phyloP scores from a whole-genome alignment of 2,329 filamentous ascomycete genomes.

The Alternaria tenuissima region DNA sequence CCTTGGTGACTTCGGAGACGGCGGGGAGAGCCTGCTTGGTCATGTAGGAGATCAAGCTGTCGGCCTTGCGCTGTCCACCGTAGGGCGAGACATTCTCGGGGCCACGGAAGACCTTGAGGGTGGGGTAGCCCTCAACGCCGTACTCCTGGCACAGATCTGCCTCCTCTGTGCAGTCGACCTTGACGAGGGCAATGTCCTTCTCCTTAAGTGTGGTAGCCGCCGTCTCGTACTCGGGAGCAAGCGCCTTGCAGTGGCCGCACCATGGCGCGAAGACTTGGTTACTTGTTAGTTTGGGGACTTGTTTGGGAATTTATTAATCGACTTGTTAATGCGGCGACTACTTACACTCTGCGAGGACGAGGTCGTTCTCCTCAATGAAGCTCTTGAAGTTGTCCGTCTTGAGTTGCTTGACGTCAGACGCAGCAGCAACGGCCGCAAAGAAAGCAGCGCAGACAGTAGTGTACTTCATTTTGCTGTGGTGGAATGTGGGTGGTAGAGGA shows the following conservation, averaged over 20 bases:
- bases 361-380: slow-evolving; percentile 84
- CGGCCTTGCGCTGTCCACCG: slow-evolving; percentile 86
- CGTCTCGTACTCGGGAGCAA: slow-evolving; percentile 90
- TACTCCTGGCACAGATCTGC: slow-evolving; percentile 87
- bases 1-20: slow-evolving; percentile 82
- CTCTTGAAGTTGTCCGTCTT: slow-evolving; percentile 86
- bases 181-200: slow-evolving; percentile 84
- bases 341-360: slow-evolving; percentile 95
- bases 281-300: slow-evolving; percentile 48
- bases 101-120: slow-evolving; percentile 98
- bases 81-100: slow-evolving; percentile 82
- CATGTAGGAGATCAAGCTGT: slow-evolving; percentile 85
- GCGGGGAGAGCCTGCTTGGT: slow-evolving; percentile 96
- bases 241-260: slow-evolving; percentile 98
- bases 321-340: background rate
- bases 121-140: slow-evolving; percentile 97
- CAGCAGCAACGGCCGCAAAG: slow-evolving; percentile 66
- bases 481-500: slow-evolving; percentile 16
- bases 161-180: slow-evolving; percentile 96
- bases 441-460: slow-evolving; percentile 51
- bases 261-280: slow-evolving; percentile 86
- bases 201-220: slow-evolving; percentile 85
- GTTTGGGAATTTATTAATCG: background rate
- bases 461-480: slow-evolving; percentile 45
- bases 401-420: slow-evolving; percentile 84